Base-by-base conservation (phyloP, 345 rosid species). In the Carallia brachiata region DNA sequence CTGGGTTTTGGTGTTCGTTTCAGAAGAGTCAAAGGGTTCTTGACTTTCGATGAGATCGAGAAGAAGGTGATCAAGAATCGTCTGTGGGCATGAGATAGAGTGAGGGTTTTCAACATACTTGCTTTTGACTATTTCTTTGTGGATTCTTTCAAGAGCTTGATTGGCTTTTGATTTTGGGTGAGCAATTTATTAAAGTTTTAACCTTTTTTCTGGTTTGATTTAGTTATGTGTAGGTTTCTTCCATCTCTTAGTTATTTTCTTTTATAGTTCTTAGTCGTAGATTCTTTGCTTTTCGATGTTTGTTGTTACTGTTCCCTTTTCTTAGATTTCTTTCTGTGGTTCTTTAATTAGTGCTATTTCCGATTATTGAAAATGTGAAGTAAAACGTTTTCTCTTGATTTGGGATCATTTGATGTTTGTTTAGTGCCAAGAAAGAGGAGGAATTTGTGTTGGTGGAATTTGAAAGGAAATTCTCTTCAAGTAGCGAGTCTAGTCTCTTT, bases 1-100 rank as follows among this genome's bases (percentile, higher is more conserved):
- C 73, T 75, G 84, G 87, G 80, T 76, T 78, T 78, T 72, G 64
- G 19, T 76, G 57, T 70, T 69, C 69, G 54, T 67, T 32, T 58
- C 39, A 60, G 72, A 67, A 75, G 70, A 62, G 71, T 62, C 4
- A 75, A 68, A 78, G 79, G 63, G 55, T 82, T 36, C 57, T 40
- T 52, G 17, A 6, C 36, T 56, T 62, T 67, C 30, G 64, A 5
- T 13, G 34, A 17, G 75, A 70, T 66, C 67, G 79, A 79, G 78
- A 77, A 74, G 79, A 70, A 63, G 72, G 57, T 62, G 80, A 70
- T 76, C 65, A 28, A 62, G 65, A 36, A 6, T 67, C 57, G 5
- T 18, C 56, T 52, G 10, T 56, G 44, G 62, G 62, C 62, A 30
- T 27, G 34, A 58, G 62, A 55, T 60, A 65, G 58, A 31, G 56